Conservation (phyloP, 352 stramenopile species). For the Phytophthora hybrid region DNA sequence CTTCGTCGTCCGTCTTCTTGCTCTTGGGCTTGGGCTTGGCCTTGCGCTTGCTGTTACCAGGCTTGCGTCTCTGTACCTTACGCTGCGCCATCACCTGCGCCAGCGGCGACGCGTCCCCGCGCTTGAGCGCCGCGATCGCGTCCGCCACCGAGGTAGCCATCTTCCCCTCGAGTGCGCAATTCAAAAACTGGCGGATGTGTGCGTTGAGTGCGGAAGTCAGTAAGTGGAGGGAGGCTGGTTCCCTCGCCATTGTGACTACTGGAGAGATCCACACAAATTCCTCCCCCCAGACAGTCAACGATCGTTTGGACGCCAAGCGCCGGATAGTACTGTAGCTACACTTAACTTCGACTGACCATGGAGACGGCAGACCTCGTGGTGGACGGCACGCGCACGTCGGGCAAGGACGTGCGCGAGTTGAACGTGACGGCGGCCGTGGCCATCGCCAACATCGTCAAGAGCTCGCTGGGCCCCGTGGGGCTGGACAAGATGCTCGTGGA, state of each 20-base stretch:
- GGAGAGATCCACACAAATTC: slow-evolving; percentile 65
- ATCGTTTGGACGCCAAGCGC: slow-evolving; percentile 47
- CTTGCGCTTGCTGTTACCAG: slow-evolving; percentile 30
- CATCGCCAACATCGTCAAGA: slow-evolving; percentile 99
- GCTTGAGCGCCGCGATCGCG: slow-evolving; percentile 52
- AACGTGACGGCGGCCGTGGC: slow-evolving; percentile 98
- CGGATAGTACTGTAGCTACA: slow-evolving; percentile 5
- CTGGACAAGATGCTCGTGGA: slow-evolving; percentile 99
- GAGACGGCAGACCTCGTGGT: slow-evolving; percentile 89
- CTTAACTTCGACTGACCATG: slow-evolving; percentile 34
- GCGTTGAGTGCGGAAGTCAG: background rate
- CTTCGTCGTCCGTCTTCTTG: slow-evolving; percentile 34
- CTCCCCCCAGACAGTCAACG: slow-evolving; percentile 29
- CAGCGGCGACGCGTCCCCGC: slow-evolving; percentile 45
- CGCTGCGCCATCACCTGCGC: slow-evolving; percentile 45
- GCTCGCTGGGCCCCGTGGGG: slow-evolving; percentile 97
- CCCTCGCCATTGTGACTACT: slow-evolving; percentile 5
- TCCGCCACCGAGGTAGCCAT: slow-evolving; percentile 32
- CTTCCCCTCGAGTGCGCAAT: slow-evolving; percentile 20
- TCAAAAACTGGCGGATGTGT: slow-evolving; percentile 24
- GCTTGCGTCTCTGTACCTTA: slow-evolving; percentile 40
- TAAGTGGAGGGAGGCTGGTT: background rate
- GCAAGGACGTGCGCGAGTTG: slow-evolving; percentile 94
- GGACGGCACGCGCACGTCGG: slow-evolving; percentile 91
- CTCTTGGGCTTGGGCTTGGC: slow-evolving; percentile 14